Base-by-base conservation (phyloP, 2,329 filamentous ascomycete genomes). In the Aspergillus novoparasiticus region DNA sequence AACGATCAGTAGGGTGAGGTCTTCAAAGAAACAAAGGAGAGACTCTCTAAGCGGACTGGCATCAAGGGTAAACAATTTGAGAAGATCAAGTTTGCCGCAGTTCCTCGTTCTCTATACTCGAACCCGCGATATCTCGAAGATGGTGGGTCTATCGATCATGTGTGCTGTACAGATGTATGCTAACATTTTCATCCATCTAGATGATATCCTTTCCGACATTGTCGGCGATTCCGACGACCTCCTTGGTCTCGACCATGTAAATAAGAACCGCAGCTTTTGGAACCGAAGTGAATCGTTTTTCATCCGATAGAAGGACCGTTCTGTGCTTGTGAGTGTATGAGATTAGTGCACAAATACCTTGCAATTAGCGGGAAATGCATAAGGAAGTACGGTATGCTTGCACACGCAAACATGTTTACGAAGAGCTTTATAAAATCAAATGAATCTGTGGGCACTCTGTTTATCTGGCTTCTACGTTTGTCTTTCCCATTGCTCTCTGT, bases 21-120 rank as follows among this genome's bases (percentile, higher is more conserved):
- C 45, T 98, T 99, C 79, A 89, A 88, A 63, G 92, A 98, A 39
- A 97, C 94, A 50, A 97, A 94, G 82, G 93, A 96, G 80, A 89
- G 95, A n/a, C 83, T 99, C 4, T 94, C 95, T 70, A 94, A 94
- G 78, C 86, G 94, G 63, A 97, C 92, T 0, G 94, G 94, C 30
- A 89, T 99, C 80, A 97, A 97, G 80, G 96, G 95, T 78, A 99
- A 99, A 84, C 93, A 93, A 68, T 94, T 99, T 70, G 94, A 99
- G 79, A 98, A 98, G 84, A 95, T 99, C 79, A 97, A 96, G 79
- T 97, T 99, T 82, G 91, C 93, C 8, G 80, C 96, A 36, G 86
- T 97, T 58, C 84, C 89, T 76, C 84, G 91, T 75, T 70, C 80
- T 70, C 85, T 87, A 58, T 96, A 92, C 78, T 88, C 90, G 45